Conservation (phyloP, 768 basidiomycete genomes). For the Hortiboletus campestris region DNA sequence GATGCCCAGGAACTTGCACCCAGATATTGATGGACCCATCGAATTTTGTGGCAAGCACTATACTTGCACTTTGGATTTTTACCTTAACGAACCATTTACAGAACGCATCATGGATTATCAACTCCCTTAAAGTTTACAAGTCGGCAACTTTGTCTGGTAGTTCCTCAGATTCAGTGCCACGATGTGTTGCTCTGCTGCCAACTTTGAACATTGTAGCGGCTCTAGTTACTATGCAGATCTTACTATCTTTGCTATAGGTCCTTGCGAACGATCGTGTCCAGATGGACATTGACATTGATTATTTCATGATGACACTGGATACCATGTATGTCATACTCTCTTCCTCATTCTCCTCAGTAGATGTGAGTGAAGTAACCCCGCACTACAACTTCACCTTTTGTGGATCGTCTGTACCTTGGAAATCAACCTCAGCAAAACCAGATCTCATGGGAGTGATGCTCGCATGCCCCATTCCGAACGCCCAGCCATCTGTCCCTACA, state of each 20-base stretch:
- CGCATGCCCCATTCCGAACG: constrained; percentile 62
- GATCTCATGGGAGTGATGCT: constrained; percentile 80
- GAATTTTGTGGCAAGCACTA: constrained; percentile 63
- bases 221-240: constrained; percentile 9
- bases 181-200: not conserved
- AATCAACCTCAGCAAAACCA: constrained; percentile 57
- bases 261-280: not conserved
- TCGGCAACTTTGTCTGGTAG: constrained; percentile 47
- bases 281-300: constrained; percentile 3
- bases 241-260: constrained; percentile 19
- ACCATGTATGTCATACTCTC: constrained; percentile 2
- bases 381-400: constrained; percentile 31
- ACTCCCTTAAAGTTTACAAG: constrained; percentile 71
- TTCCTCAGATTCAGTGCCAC: constrained; percentile 23
- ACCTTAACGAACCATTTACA: constrained; percentile 26
- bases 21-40: constrained; percentile 60
- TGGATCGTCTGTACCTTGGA: not conserved
- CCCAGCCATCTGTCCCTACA: constrained; percentile 81
- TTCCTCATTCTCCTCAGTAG: not conserved
- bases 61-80: not conserved
- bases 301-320: constrained; percentile 13
- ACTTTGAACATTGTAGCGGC: constrained; percentile 11
- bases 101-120: constrained; percentile 84
- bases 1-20: constrained; percentile 73
- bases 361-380: constrained; percentile 40